Evolutionary conservation across 2,329 filamentous ascomycete genomes (phyloP).

Genomic region (Diplodia sapinea): DNA sequence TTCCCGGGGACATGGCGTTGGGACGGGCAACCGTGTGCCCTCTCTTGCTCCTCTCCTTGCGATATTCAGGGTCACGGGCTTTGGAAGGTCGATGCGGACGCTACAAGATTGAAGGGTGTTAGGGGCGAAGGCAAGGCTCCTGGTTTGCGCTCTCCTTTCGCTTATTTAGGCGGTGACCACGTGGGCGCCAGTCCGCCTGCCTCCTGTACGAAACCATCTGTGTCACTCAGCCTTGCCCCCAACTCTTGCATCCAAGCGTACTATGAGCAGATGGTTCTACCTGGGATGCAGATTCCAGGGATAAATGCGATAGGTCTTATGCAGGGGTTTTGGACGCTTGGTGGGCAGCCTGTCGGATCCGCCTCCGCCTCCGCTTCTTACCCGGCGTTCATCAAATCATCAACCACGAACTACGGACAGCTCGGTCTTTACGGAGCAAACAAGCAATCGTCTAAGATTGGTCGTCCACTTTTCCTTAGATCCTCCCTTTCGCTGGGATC

Average conservation of each 20-base stretch:
- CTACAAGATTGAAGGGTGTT: conserved; percentile 20
- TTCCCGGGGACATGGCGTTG: conserved; percentile 45
- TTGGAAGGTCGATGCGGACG: not conserved
- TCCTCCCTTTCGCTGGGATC: conserved; percentile 12
- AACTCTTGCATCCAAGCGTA: conserved; percentile 10
- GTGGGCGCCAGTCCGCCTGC: conserved; percentile 27
- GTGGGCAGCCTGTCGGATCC: conserved; percentile 19
- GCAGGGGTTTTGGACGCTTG: not conserved
- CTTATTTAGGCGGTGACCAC: conserved; percentile 26
- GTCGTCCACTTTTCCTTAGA: not conserved
- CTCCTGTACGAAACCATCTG: conserved; percentile 21
- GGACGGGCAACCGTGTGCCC: conserved; percentile 34
- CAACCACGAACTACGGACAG: conserved; percentile 13
- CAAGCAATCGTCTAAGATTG: conserved; percentile 3
- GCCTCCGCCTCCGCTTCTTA: conserved; percentile 3
- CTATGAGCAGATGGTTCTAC: not conserved
- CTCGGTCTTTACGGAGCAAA: conserved; percentile 12
- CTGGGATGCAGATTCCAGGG: not conserved
- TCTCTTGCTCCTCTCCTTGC: not conserved
- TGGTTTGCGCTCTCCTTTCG: conserved; percentile 21
- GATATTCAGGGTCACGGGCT: not conserved
- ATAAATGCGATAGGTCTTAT: conserved; percentile 23
- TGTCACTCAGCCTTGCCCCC: not conserved
- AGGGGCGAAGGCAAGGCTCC: conserved; percentile 19
- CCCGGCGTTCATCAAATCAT: conserved; percentile 9